Percentiles rank a stretch among this genome's conserved stretches.
Conservation (phyloP, 108 stramenopile species). For the Pseudonitzschia multistriata region DNA sequence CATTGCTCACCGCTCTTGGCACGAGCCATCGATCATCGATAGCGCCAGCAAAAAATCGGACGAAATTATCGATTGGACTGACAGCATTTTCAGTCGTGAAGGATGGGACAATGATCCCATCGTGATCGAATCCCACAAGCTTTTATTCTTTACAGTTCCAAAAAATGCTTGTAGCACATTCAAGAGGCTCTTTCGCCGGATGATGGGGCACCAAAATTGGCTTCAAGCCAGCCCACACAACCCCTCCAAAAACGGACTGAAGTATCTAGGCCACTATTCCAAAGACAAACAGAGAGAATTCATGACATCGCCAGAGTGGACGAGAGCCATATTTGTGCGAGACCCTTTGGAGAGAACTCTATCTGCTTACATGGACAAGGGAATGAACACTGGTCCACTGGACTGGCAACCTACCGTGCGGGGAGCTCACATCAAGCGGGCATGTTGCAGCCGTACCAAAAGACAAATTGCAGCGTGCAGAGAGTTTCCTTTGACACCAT, state of each 20-base stretch:
- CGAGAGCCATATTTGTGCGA: conserved; percentile 56
- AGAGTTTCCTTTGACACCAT: background rate
- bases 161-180: conserved; percentile 51
- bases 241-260: conserved; percentile 32
- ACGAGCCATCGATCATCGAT: background rate
- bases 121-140: conserved; percentile 52
- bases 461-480: background rate
- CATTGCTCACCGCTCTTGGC: too few species aligned
- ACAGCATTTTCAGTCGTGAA: conserved; percentile 7
- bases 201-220: conserved; percentile 49
- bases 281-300: conserved; percentile 4
- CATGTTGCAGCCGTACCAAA: background rate
- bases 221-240: conserved; percentile 16
- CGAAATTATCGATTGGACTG: conserved; percentile 1
- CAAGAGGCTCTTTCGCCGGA: conserved; percentile 52
- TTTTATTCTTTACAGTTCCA: conserved; percentile 54
- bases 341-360: conserved; percentile 61
- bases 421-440: background rate
- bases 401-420: background rate
- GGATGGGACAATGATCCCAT: conserved; percentile 34
- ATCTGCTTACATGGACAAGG: conserved; percentile 57
- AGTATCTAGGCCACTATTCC: conserved; percentile 30
- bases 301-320: conserved; percentile 31
- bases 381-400: background rate
- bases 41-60: background rate